These are phyloP conservation scores for Cubamyces lactineus DNA, from an alignment of 768 basidiomycete species.

Conservation along the genomic window DNA sequence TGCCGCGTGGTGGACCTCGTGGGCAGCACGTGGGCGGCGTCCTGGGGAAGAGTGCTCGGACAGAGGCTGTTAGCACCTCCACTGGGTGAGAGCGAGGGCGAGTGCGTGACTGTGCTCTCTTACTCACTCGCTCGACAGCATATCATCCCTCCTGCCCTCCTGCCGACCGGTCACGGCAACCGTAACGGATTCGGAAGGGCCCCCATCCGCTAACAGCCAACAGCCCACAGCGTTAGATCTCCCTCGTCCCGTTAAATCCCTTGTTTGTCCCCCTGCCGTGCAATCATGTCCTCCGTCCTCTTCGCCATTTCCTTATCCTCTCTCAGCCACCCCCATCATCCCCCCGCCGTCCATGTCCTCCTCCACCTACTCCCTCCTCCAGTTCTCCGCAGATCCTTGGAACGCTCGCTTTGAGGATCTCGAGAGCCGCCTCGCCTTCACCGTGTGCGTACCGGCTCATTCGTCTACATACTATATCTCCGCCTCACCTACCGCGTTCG, in stretches of 20 bases:
- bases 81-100: background rate
- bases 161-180: too few species aligned
- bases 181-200: too few species aligned
- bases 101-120: too few species aligned
- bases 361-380: slow-evolving; percentile 54
- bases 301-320: slow-evolving; percentile 8
- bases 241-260: slow-evolving; percentile 11
- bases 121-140: too few species aligned
- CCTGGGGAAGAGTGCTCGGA: too few species aligned
- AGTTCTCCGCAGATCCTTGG: slow-evolving; percentile 68
- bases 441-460: slow-evolving; percentile 53
- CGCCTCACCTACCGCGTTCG: background rate
- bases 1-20: slow-evolving; percentile 28
- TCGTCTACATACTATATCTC: background rate
- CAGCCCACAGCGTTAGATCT: background rate
- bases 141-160: too few species aligned
- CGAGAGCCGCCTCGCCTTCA: slow-evolving; percentile 66
- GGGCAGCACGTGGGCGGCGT: slow-evolving; percentile 29
- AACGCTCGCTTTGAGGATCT: slow-evolving; percentile 63
- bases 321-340: slow-evolving; percentile 17
- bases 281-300: slow-evolving; percentile 1
- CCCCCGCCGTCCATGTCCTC: slow-evolving; percentile 37
- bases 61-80: too few species aligned
- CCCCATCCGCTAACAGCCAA: too few species aligned
- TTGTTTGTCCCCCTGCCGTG: slow-evolving; percentile 20